These are phyloP conservation scores for Platanthera guangdongensis DNA, from an alignment of 106 monocot species.

Conservation along the genomic window DNA sequence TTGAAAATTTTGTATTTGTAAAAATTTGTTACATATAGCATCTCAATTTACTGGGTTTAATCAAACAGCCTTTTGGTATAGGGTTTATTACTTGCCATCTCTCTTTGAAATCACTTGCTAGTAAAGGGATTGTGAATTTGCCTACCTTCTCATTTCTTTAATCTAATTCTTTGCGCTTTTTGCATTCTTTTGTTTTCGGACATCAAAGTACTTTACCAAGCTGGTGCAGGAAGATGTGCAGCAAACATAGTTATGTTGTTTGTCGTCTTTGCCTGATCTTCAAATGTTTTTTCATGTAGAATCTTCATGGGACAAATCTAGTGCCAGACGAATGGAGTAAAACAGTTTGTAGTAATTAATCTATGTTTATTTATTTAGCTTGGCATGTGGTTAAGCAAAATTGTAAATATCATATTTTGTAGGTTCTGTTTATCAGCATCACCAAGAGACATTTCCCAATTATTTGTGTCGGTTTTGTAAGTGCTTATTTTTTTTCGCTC, in stretches of 20 bases:
- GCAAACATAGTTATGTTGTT: not conserved
- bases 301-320: not conserved
- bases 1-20: not conserved
- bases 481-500: too few species aligned
- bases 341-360: not conserved
- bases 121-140: not conserved
- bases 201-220: not conserved
- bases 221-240: not conserved
- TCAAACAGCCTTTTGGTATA: not conserved
- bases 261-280: not conserved
- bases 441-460: too few species aligned
- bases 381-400: too few species aligned
- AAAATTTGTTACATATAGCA: not conserved
- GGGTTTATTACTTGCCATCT: not conserved
- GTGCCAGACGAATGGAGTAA: not conserved
- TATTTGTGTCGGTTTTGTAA: too few species aligned
- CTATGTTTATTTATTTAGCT: not conserved
- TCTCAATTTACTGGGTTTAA: not conserved
- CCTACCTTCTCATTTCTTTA: not conserved
- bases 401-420: too few species aligned
- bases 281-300: not conserved
- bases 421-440: too few species aligned
- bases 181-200: not conserved
- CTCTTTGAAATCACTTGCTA: not conserved
- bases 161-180: not conserved